Evolutionary conservation across 441 rosid genomes (phyloP).

Genomic region (Kokia cookei): DNA sequence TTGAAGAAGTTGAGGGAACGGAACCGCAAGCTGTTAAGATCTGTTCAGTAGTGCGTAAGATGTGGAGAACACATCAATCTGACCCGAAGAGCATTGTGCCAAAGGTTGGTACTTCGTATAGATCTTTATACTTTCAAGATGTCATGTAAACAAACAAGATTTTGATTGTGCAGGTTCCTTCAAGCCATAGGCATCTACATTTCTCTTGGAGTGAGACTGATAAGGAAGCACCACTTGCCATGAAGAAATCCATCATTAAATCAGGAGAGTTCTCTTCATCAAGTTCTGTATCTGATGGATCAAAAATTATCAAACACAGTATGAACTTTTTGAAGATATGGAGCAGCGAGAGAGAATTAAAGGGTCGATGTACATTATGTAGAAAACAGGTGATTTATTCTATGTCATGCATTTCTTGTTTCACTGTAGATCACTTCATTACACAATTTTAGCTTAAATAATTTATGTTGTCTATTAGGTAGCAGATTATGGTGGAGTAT

Average conservation of each 20-base stretch:
- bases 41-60: conserved; percentile 70
- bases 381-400: conserved; percentile 68
- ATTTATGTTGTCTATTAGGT: conserved; percentile 40
- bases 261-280: conserved; percentile 62
- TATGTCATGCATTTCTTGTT: conserved; percentile 4
- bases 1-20: conserved; percentile 52
- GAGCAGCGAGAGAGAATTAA: conserved; percentile 82
- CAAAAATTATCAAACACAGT: conserved; percentile 67
- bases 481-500: conserved; percentile 50
- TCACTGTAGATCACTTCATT: background rate
- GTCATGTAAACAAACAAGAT: conserved; percentile 2
- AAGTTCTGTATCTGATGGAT: conserved; percentile 42
- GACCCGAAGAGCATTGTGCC: conserved; percentile 47
- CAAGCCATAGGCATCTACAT: conserved; percentile 79
- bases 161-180: conserved; percentile 63
- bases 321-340: conserved; percentile 82
- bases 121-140: background rate
- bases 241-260: conserved; percentile 48
- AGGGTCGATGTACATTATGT: conserved; percentile 76
- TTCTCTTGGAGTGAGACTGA: conserved; percentile 74
- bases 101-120: conserved; percentile 46
- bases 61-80: conserved; percentile 84
- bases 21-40: conserved; percentile 83
- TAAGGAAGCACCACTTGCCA: conserved; percentile 32
- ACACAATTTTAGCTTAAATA: background rate